Evolutionary conservation across 1,284 basidiomycete species (phyloP).

Genomic region (Cryptococcus sp.): DNA sequence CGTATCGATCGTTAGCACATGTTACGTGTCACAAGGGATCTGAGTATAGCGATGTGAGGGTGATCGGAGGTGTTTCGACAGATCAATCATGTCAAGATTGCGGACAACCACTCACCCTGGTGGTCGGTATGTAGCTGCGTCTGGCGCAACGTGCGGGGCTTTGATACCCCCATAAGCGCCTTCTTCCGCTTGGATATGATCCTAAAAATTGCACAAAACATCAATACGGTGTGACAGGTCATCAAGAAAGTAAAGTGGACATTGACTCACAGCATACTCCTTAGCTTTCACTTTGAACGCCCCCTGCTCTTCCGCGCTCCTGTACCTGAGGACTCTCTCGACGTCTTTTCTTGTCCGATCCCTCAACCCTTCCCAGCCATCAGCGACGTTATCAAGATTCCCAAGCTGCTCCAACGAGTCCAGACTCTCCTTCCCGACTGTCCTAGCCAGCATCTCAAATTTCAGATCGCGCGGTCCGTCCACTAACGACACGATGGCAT

Average conservation of each 20-base stretch:
- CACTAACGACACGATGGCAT: slow-evolving; percentile 89
- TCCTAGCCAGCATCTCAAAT: slow-evolving; percentile 79
- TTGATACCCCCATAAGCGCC: slow-evolving; percentile 10
- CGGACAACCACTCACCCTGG: slow-evolving; percentile 5
- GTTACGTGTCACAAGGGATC: neutral
- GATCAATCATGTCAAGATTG: slow-evolving; percentile 1
- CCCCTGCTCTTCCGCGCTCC: slow-evolving; percentile 41
- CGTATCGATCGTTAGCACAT: neutral
- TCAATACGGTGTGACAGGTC: neutral
- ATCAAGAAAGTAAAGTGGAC: neutral
- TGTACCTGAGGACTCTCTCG: slow-evolving; percentile 52
- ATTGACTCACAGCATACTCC: slow-evolving; percentile 52
- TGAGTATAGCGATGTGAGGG: neutral
- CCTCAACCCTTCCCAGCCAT: slow-evolving; percentile 36
- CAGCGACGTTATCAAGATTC: slow-evolving; percentile 47
- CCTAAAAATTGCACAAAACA: neutral
- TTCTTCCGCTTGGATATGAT: slow-evolving; percentile 17
- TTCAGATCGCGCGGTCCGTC: slow-evolving; percentile 89
- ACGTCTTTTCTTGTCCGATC: slow-evolving; percentile 47
- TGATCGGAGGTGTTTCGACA: neutral
- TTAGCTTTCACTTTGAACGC: slow-evolving; percentile 49
- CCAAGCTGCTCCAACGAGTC: slow-evolving; percentile 10
- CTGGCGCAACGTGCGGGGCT: slow-evolving; percentile 2
- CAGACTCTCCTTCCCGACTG: slow-evolving; percentile 70
- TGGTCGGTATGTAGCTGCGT: slow-evolving; percentile 12